These are phyloP conservation scores for Colletotrichum ledebouriae DNA, from an alignment of 2,329 filamentous ascomycete genomes.

Conservation along the genomic window DNA sequence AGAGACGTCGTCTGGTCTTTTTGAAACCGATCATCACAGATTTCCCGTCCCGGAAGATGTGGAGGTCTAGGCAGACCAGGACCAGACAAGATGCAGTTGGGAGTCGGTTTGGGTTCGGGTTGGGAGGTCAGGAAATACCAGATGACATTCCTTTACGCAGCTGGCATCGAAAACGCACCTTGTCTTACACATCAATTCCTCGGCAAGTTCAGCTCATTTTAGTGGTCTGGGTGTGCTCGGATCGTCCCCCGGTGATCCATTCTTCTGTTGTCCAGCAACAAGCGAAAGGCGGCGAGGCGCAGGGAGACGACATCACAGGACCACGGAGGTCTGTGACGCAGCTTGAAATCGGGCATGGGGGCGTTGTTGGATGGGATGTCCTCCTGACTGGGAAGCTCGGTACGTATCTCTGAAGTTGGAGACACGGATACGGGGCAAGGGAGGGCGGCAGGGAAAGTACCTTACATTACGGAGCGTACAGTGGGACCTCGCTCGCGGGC, in stretches of 20 bases:
- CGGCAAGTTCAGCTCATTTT: slow-evolving; percentile 23
- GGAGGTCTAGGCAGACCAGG: slow-evolving; percentile 13
- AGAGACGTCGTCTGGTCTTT: slow-evolving; percentile 33
- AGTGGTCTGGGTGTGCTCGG: slow-evolving; percentile 24
- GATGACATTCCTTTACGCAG: not conserved
- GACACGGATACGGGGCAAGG: not conserved
- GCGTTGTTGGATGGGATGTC: slow-evolving; percentile 1
- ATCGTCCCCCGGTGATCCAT: slow-evolving; percentile 36
- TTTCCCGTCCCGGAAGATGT: slow-evolving; percentile 32
- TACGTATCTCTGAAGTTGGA: slow-evolving; percentile 16
- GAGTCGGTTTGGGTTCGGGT: slow-evolving; percentile 1
- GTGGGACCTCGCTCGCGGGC: too few species aligned
- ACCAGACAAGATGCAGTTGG: slow-evolving; percentile 2
- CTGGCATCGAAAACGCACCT: slow-evolving; percentile 11
- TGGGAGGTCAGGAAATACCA: slow-evolving; percentile 12
- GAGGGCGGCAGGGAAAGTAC: not conserved
- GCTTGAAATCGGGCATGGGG: slow-evolving; percentile 26
- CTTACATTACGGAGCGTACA: too few species aligned
- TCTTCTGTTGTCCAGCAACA: slow-evolving; percentile 22
- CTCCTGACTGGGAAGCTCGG: slow-evolving; percentile 7
- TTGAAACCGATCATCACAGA: slow-evolving; percentile 39
- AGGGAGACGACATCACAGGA: slow-evolving; percentile 41
- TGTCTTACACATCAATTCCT: slow-evolving; percentile 38
- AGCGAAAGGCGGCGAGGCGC: slow-evolving; percentile 36
- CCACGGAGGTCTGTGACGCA: slow-evolving; percentile 38